Base-by-base conservation (phyloP, 2,329 filamentous ascomycete genomes). In the Ilyonectria robusta region DNA sequence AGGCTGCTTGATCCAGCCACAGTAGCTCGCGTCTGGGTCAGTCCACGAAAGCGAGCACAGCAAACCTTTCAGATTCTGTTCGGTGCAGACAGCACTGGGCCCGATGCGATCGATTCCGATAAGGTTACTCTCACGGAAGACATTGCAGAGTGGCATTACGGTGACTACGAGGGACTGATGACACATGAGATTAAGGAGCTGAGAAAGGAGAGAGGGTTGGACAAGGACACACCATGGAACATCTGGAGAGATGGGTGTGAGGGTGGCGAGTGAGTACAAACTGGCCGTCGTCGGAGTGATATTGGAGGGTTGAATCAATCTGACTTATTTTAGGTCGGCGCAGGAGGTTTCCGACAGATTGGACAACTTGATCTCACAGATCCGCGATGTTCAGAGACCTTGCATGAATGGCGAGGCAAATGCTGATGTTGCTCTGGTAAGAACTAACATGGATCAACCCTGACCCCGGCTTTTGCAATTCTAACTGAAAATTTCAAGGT, bases 91-190 rank as follows among this genome's bases (percentile, higher is more conserved):
- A 73, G 74, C 35, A 80, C 82, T 46, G n/a, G 15, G 8, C 8
- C n/a, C 17, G 26, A 17, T 17, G 40, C 42, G 2, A 19, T 35
- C 7, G 54, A 5, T 6, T 9, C 8, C 2, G 2, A 13, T 6
- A 47, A 63, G 31, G 79, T 89, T 29, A 78, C 84, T 63, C 76
- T 86, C 37, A 89, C 86, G 2, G 84, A 87, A 63, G 78, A 80
- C 2, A 80, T 91, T 48, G 80, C 84, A 2, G 89, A 91, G 76
- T 91, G 89, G 89, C 85, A 88, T 66, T 91, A 91, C 77, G 89
- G 89, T 51, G 80, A 85, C 66, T 91, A 91, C 75, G 89, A 91
- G 76, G 89, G 89, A 11, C 76, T 89, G 26, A 83, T 83, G 51
- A 82, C 81, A 8, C 74, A 79, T n/a, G 80, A 88, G 71, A 91